Evolutionary conservation across 208 protist genomes (phyloP).

Genomic region (Wallacemonas sp.): DNA sequence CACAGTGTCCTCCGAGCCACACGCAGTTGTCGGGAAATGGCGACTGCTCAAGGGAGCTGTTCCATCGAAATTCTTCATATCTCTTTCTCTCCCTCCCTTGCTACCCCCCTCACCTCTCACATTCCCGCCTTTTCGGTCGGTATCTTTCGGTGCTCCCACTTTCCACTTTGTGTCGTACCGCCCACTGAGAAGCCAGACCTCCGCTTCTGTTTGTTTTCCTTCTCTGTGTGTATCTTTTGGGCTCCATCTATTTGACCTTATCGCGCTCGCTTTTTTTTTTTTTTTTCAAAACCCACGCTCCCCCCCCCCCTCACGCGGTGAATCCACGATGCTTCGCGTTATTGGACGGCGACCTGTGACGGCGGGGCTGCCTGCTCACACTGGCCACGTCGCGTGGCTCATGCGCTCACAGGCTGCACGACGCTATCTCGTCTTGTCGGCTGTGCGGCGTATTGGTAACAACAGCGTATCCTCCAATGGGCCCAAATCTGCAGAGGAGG

Average conservation of each 20-base stretch:
- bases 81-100: too few species aligned
- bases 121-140: too few species aligned
- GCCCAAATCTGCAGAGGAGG: constrained; percentile 49
- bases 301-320: neutral
- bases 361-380: neutral
- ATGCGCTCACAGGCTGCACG: neutral
- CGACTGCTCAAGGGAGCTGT: too few species aligned
- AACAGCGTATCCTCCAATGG: constrained; percentile 15
- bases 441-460: neutral
- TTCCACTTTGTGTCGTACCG: neutral
- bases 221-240: too few species aligned
- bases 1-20: too few species aligned
- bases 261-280: neutral
- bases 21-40: too few species aligned
- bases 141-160: too few species aligned
- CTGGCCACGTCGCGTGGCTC: neutral
- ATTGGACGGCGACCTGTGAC: neutral
- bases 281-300: neutral
- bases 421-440: neutral
- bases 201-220: too few species aligned
- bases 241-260: constrained; percentile 7
- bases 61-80: too few species aligned
- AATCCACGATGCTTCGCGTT: neutral
- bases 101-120: too few species aligned
- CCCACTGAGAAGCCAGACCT: too few species aligned